Base-by-base conservation (phyloP, 345 rosid species). In the Dipteronia sinensis region DNA sequence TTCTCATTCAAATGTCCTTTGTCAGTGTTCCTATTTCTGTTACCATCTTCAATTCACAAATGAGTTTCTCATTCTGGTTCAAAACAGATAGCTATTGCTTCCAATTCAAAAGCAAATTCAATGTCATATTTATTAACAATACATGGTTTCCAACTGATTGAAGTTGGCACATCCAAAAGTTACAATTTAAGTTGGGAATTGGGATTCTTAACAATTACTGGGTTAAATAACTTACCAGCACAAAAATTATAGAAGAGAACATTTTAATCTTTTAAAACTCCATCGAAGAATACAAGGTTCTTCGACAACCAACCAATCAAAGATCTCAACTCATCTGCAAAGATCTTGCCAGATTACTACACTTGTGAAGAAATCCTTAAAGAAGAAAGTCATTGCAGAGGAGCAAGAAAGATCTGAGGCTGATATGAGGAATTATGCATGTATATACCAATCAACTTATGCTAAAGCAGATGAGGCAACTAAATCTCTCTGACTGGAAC, bases 381-480 rank as follows among this genome's bases (percentile, higher is more conserved):
- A 97, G 72, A 93, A 82, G 86, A 93, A 86, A 87, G 94, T 93
- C 71, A 76, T 90, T 80, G 92, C 81, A 78, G 91, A 91, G 79
- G 95, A 93, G 78, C 91, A 86, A 81, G 97, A 91, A 80, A 87
- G 89, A 83, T 80, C 85, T 6, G 98, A 91, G 85, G 88, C 89
- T 44, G 97, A 92, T 86, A 88, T 81, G 89, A 88, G 93, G 73
- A 93, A 76, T 34, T 90, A 74, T 81, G 98, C 98, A 65, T 90
- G 9, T 7, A 42, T 42, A 90, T 34, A 34, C 77, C 88, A 88
- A 71, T 53, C 87, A 67, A 98, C 97, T 58, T 82, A 77, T 55
- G 90, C 93, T 75, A 95, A 95, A 86, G 97, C 98, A 76, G 93
- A 87, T 40, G 97, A 93, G 85, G 97, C 98, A 80, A 91, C 97